Conservation (phyloP, 2,329 filamentous ascomycete genomes). For the Fonsecaea multimorphosa region DNA sequence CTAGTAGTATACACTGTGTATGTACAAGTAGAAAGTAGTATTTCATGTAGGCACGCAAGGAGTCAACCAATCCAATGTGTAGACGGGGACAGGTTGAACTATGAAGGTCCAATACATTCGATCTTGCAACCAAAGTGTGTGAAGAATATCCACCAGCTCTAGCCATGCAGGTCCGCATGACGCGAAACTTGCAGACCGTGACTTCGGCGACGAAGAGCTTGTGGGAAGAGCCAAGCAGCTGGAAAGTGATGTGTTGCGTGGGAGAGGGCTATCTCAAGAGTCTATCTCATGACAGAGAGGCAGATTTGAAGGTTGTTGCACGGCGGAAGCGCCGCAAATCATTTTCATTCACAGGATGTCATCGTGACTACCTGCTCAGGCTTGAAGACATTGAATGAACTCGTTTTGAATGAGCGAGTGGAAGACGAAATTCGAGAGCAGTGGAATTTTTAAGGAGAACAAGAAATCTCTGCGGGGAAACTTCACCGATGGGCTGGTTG, state of each 20-base stretch:
- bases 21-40: not conserved
- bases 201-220: conserved; percentile 39
- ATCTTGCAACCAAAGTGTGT: conserved; percentile 39
- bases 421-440: too few species aligned
- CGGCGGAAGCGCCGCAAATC: not conserved
- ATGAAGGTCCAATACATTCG: conserved; percentile 38
- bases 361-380: too few species aligned
- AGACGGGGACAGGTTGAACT: conserved; percentile 38
- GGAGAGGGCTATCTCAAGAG: not conserved
- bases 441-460: too few species aligned
- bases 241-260: conserved; percentile 40
- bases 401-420: too few species aligned
- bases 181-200: conserved; percentile 33
- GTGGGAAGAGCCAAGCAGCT: conserved; percentile 39
- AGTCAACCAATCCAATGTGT: conserved; percentile 39
- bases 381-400: too few species aligned
- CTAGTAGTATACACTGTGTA: not conserved
- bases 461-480: too few species aligned
- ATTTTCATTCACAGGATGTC: too few species aligned
- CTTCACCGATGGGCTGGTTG: too few species aligned
- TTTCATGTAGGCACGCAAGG: conserved; percentile 40
- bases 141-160: conserved; percentile 39
- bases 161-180: conserved; percentile 33
- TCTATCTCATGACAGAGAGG: too few species aligned
- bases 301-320: too few species aligned